These are phyloP conservation scores for Penicillium goetzii DNA, from an alignment of 495 filamentous ascomycete genomes.

Conservation along the genomic window DNA sequence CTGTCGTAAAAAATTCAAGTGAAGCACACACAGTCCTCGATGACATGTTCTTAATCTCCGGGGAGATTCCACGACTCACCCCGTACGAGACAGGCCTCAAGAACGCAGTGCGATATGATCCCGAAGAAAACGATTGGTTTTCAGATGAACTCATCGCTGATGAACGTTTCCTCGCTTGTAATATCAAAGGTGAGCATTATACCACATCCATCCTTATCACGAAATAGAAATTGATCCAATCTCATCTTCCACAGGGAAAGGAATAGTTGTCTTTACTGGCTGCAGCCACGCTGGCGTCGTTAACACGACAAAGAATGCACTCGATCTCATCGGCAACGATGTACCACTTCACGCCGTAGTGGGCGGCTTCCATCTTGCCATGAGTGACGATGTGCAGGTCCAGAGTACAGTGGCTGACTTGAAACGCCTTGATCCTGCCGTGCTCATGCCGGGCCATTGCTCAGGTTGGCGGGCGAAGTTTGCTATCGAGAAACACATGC, in stretches of 20 bases:
- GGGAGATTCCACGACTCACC: slow-evolving; percentile 59
- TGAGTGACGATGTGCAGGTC: slow-evolving; percentile 48
- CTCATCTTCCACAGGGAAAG: slow-evolving; percentile 44
- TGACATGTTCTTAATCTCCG: slow-evolving; percentile 59
- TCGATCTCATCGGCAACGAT: slow-evolving; percentile 40
- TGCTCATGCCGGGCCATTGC: slow-evolving; percentile 64
- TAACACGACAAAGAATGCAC: slow-evolving; percentile 56
- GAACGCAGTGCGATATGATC: slow-evolving; percentile 51
- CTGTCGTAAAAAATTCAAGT: slow-evolving; percentile 44
- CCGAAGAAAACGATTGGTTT: slow-evolving; percentile 53
- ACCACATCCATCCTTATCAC: neutral
- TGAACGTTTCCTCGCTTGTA: slow-evolving; percentile 62
- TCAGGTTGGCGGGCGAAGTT: slow-evolving; percentile 66
- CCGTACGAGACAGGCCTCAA: slow-evolving; percentile 57
- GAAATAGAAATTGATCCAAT: no score
- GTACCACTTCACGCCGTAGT: slow-evolving; percentile 60
- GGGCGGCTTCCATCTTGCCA: slow-evolving; percentile 64
- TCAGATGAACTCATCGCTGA: slow-evolving; percentile 59
- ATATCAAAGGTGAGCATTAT: slow-evolving; percentile 53
- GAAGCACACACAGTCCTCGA: slow-evolving; percentile 57
- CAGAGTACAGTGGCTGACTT: slow-evolving; percentile 54
- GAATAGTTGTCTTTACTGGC: slow-evolving; percentile 65
- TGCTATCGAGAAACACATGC: slow-evolving; percentile 60
- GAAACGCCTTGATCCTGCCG: slow-evolving; percentile 54
- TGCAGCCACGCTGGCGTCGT: slow-evolving; percentile 65